Base-by-base conservation (phyloP, 2,329 filamentous ascomycete genomes). In the Cladosporium colombiae region DNA sequence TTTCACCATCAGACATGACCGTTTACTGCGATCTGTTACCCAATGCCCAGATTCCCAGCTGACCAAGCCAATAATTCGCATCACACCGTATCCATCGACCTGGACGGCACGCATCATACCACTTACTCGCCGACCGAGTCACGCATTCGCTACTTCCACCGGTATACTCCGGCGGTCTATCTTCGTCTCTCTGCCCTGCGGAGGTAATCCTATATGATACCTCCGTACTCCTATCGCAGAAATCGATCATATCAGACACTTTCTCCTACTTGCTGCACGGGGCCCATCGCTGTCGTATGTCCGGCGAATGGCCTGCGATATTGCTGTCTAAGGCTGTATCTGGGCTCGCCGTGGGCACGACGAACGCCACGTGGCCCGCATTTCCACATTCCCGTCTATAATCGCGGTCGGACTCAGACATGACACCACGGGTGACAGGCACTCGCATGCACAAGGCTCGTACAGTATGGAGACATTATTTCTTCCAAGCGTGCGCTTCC, bases 261-360 rank as follows among this genome's bases (percentile, higher is more conserved):
- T 46, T 21, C 8, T 46, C 21, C 40, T 21, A 23, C 40, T 46
- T 46, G 23, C n/a, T 46, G 40, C 40, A 46, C n/a, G 40, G n/a
- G 40, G 40, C 13, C 40, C 21, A 5, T 18, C 16, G 16, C 37
- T 44, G 37, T n/a, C 40, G 40, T 46, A 46, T 46, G 23, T n/a
- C 40, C n/a, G 8, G 40, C n/a, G 40, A 0, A 46, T 46, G 14
- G 40, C 40, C 40, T 46, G 27, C 8, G 33, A 55, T n/a, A 55
- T 55, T 55, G 31, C 52, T 55, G 52, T 55, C 52, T 55, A 55
- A 55, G 52, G 52, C 52, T 55, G 29, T 55, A 18, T 33, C 52
- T 33, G 52, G 18, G 29, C 31, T 21, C 8, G 33, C 29, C 40
- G 8, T 46, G 40, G 40, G 16, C 18, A 31, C 52, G 52, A 55